Evolutionary conservation across 1,139 yeast species (phyloP).

Genomic region (Magnusiomyces sp.): DNA sequence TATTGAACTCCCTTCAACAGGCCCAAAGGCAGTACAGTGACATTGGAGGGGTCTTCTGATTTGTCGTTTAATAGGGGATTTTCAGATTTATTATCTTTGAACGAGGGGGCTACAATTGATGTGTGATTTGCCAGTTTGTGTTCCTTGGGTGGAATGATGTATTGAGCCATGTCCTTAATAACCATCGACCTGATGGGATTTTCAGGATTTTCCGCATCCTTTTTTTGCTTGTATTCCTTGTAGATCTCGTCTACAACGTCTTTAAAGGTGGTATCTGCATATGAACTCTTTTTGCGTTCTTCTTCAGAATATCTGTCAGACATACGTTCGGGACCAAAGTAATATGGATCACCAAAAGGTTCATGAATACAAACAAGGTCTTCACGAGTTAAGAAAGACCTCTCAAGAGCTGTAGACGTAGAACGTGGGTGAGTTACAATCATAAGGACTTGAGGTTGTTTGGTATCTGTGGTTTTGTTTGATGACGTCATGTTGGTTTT

Average conservation of each 20-base stretch:
- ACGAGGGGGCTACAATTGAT: constrained; percentile 16
- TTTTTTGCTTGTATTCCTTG: background rate
- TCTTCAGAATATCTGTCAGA: constrained; percentile 20
- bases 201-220: constrained; percentile 6
- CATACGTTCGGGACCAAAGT: constrained; percentile 25
- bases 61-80: background rate
- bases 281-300: constrained; percentile 14
- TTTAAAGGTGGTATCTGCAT: constrained; percentile 17
- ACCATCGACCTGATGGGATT: constrained; percentile 14
- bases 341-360: constrained; percentile 27
- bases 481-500: no score
- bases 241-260: constrained; percentile 17
- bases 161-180: constrained; percentile 28
- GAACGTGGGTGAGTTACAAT: constrained; percentile 27
- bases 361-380: constrained; percentile 24
- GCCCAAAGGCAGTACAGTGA: constrained; percentile 21
- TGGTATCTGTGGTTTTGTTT: no score
- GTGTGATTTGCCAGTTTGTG: constrained; percentile 5
- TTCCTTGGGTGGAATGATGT: constrained; percentile 22
- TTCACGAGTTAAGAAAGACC: constrained; percentile 23
- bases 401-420: constrained; percentile 26
- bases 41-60: constrained; percentile 11
- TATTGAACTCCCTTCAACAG: constrained; percentile 18
- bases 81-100: constrained; percentile 5
- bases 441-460: constrained; percentile 8